These are phyloP conservation scores for Hypomyces rosellus DNA, from an alignment of 2,329 filamentous ascomycete species.

Conservation along the genomic window DNA sequence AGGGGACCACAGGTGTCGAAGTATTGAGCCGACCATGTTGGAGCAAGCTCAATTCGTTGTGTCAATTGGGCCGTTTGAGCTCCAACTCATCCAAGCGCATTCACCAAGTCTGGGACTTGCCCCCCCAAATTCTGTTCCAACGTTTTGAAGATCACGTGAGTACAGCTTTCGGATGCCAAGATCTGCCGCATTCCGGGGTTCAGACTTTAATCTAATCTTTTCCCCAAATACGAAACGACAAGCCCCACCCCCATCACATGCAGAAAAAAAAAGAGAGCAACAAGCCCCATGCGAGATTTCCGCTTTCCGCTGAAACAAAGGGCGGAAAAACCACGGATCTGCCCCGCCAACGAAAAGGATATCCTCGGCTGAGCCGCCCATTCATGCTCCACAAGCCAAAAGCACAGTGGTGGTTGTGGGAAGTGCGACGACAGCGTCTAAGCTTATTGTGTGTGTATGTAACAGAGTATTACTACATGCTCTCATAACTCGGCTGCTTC, in stretches of 20 bases:
- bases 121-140: background rate
- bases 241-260: no score
- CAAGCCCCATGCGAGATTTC: no score
- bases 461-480: no score
- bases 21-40: slow-evolving; percentile 30
- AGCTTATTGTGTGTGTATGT: no score
- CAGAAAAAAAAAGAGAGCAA: no score
- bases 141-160: slow-evolving; percentile 1
- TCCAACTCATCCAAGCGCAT: background rate
- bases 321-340: no score
- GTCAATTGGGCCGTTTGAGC: background rate
- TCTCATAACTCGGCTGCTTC: no score
- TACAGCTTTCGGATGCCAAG: background rate
- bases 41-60: slow-evolving; percentile 4
- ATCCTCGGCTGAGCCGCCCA: slow-evolving; percentile 18
- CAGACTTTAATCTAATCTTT: slow-evolving; percentile 3
- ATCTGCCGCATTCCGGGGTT: slow-evolving; percentile 10
- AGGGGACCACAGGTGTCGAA: slow-evolving; percentile 30
- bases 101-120: background rate
- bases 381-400: no score
- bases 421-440: no score
- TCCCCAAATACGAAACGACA: no score
- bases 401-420: no score
- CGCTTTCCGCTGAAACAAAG: no score
- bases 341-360: slow-evolving; percentile 7